Base-by-base conservation (phyloP, 225 moss, liverwort and hornwort species). In the Bryoerythrophyllum caledonicum region DNA sequence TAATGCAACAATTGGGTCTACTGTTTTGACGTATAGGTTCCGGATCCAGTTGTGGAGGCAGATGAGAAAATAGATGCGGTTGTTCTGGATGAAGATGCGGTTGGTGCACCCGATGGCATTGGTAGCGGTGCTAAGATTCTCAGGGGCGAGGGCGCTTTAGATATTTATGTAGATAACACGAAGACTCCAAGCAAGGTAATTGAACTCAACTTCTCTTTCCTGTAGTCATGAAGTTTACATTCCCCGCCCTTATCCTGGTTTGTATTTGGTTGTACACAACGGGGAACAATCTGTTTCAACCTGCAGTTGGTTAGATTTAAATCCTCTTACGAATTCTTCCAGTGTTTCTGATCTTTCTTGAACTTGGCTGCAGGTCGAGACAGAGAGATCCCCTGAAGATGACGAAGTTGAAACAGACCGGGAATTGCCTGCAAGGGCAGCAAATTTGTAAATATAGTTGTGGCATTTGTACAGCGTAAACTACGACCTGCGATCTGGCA, bases 41-140 rank as follows among this genome's bases (percentile, higher is more conserved):
- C 94, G 75, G 94, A 92, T 75, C 53, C 73, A 55, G 75, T 85
- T 49, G 21, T 62, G 53, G 34, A 62, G 56, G 32, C 52, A 23
- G 82, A 78, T 76, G 91, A 91, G 16, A 89, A 85, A 70, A 87
- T 95, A 79, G 91, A 91, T 81, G 92, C 80, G 58, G 94, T 95
- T 49, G 85, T 95, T 74, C 75, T 95, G 30, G 94, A 95, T 67
- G 94, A 90, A 58, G 91, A 91, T 57, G 81, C 92, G n/a, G 89
- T 95, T 23, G 94, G 94, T 56, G 76, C 78, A 69, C 86, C 92
- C 60, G 81, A 91, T 69, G 78, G 82, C 62, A 67, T 67, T 43
- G 94, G 92, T 72, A 60, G 57, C 63, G 91, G 94, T 68, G 94
- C 94, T 34, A 95, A 91, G 58, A 88, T 95, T 65, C 78, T 95